These are phyloP conservation scores for Polymyxa betae DNA, from an alignment of 208 protist genomes.

Conservation along the genomic window DNA sequence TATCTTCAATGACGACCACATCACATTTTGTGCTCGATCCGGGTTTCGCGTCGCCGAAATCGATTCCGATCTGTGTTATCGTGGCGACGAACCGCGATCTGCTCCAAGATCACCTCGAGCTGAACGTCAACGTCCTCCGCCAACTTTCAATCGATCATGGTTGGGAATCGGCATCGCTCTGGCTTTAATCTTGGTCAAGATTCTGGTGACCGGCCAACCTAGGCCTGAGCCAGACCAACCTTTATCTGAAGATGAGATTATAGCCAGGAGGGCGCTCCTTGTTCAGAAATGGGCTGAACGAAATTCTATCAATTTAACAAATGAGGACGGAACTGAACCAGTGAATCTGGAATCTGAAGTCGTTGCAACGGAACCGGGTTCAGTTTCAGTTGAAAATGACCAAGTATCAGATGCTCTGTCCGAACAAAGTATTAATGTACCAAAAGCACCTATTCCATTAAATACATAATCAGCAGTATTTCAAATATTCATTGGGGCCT, in stretches of 20 bases:
- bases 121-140: background rate
- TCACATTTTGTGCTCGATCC: background rate
- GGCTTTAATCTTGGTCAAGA: background rate
- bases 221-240: background rate
- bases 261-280: background rate
- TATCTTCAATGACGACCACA: background rate
- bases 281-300: background rate
- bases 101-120: background rate
- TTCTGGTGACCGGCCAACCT: background rate
- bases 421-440: background rate
- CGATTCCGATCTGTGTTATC: background rate
- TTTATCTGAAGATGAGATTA: background rate
- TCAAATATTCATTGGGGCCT: background rate
- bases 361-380: background rate
- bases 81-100: background rate
- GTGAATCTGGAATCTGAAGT: background rate
- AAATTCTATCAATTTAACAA: background rate
- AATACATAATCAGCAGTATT: background rate
- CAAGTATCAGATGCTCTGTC: background rate
- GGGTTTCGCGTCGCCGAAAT: background rate
- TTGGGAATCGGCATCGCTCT: background rate
- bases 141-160: background rate
- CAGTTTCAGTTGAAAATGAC: background rate
- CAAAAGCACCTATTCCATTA: background rate
- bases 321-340: background rate